These are phyloP conservation scores for Lactarius tabidus DNA, from an alignment of 768 basidiomycete genomes.

Conservation along the genomic window DNA sequence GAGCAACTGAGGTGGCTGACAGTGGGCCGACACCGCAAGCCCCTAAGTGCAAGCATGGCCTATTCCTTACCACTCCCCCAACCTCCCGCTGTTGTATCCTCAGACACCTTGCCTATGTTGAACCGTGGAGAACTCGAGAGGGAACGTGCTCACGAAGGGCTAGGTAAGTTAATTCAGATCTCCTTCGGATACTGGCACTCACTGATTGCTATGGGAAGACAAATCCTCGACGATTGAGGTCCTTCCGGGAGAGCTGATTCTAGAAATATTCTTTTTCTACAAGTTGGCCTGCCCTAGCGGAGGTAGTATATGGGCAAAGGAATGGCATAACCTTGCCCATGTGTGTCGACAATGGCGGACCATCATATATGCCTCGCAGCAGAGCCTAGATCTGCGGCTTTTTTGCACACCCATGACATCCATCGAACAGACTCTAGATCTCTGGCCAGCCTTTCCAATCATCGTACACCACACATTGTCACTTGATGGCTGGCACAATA, in stretches of 20 bases:
- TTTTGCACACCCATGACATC: constrained; percentile 5
- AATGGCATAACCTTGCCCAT: too few species aligned
- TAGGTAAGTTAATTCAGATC: neutral
- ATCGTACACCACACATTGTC: neutral
- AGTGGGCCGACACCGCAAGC: too few species aligned
- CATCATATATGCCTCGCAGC: constrained; percentile 1
- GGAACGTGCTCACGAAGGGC: neutral
- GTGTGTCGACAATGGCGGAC: constrained; percentile 1
- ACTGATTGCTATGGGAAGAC: neutral
- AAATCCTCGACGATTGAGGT: neutral
- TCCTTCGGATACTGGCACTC: neutral
- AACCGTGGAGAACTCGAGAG: neutral
- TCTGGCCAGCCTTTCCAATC: neutral
- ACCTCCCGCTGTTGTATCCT: neutral
- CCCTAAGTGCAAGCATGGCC: too few species aligned
- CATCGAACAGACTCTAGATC: neutral
- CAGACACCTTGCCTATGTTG: neutral
- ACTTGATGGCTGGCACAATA: neutral
- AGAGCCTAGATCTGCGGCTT: constrained; percentile 4
- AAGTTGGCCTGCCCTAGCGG: too few species aligned
- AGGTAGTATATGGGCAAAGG: neutral
- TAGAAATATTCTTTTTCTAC: neutral
- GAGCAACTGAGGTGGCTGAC: too few species aligned
- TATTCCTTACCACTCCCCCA: too few species aligned
- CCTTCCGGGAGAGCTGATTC: constrained; percentile 7